Percentiles rank a stretch among this genome's conserved stretches.
Conservation (phyloP, 2,329 filamentous ascomycete genomes). For the Cladosporium oxysporum region DNA sequence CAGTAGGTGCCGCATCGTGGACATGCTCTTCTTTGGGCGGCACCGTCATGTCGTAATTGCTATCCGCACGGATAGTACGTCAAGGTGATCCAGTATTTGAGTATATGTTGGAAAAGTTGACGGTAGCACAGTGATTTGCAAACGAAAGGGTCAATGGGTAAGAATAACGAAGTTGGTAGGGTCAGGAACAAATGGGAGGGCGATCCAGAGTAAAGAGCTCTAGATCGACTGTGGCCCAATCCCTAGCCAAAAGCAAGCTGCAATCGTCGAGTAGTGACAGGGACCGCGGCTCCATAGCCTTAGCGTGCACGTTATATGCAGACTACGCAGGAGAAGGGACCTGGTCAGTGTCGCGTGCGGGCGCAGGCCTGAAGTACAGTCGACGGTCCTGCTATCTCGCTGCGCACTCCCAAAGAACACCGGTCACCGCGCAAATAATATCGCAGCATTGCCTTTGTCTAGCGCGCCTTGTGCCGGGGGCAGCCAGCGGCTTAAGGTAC, state of each 20-base stretch:
- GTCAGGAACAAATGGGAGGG: conserved; percentile 4
- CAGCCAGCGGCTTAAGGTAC: conserved; percentile 19
- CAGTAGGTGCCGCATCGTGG: conserved; percentile 10
- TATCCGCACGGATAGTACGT: not conserved
- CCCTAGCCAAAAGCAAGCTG: conserved; percentile 16
- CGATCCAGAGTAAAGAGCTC: conserved; percentile 15
- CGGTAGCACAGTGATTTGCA: not conserved
- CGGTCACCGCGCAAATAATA: conserved; percentile 5
- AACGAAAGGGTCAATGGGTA: not conserved
- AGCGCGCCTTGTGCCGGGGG: conserved; percentile 5
- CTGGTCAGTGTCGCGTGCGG: conserved; percentile 12
- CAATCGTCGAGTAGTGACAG: conserved; percentile 19
- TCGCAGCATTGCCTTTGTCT: not conserved
- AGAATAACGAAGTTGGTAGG: conserved; percentile 1
- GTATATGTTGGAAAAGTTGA: not conserved
- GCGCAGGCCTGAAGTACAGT: conserved; percentile 5
- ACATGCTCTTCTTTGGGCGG: conserved; percentile 4
- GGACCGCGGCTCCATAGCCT: conserved; percentile 13
- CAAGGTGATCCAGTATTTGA: not conserved
- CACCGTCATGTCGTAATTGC: conserved; percentile 9
- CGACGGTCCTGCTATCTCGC: conserved; percentile 1
- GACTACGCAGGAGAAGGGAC: conserved; percentile 15
- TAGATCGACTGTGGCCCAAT: conserved; percentile 18
- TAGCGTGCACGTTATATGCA: conserved; percentile 16
- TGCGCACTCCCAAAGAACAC: not conserved